phyloP scores from a whole-genome alignment of 345 rosid genomes.

The Salix caprea region DNA sequence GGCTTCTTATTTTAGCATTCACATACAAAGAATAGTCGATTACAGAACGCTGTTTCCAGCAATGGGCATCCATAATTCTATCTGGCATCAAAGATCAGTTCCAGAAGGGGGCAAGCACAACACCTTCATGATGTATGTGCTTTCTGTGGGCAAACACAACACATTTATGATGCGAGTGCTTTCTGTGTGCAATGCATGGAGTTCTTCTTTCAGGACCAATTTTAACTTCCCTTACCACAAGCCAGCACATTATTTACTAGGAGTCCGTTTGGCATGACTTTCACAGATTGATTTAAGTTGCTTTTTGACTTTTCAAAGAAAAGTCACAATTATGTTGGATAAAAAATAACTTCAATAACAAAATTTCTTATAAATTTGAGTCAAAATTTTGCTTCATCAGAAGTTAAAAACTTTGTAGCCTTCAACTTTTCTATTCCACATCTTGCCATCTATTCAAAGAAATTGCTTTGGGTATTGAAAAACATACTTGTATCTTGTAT shows the following conservation, averaged over 20 bases:
- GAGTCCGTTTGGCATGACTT: not conserved
- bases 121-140: not conserved
- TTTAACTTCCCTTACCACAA: not conserved
- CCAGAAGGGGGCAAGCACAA: not conserved
- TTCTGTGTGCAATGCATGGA: not conserved
- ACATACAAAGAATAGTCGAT: not conserved
- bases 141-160: not conserved
- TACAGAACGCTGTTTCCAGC: not conserved
- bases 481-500: not conserved
- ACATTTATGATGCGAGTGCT: not conserved
- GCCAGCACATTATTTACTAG: not conserved
- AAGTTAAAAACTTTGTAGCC: not conserved
- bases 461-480: not conserved
- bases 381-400: not conserved
- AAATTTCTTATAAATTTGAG: not conserved
- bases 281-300: not conserved
- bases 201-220: not conserved
- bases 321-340: not conserved
- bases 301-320: not conserved
- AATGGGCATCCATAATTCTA: not conserved
- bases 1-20: not conserved
- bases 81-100: not conserved
- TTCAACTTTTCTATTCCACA: not conserved
- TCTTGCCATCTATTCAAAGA: not conserved
- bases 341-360: too few species aligned